These are phyloP conservation scores for Pseudocercospora fuligena DNA, from an alignment of 2,329 filamentous ascomycete genomes.

Conservation along the genomic window DNA sequence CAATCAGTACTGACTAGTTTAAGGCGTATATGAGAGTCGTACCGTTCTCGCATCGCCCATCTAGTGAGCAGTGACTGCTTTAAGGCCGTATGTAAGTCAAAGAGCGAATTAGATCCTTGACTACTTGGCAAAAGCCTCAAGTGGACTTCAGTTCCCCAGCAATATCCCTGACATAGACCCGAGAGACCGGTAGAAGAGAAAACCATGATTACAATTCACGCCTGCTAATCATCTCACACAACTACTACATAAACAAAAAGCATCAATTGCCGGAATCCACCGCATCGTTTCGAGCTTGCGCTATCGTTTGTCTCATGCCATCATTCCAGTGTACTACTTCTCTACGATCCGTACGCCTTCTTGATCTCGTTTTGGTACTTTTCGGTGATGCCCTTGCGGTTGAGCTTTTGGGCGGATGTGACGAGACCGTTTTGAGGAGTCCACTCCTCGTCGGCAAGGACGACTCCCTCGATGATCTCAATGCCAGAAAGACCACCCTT, in stretches of 20 bases:
- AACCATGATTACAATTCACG: slow-evolving; percentile 1
- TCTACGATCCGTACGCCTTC: slow-evolving; percentile 47
- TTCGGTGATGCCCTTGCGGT: slow-evolving; percentile 55
- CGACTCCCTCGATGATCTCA: slow-evolving; percentile 76
- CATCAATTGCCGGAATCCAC: not conserved
- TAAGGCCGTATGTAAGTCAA: too few species aligned
- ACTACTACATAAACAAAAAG: slow-evolving; percentile 1
- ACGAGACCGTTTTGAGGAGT: slow-evolving; percentile 72
- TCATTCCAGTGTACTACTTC: not conserved
- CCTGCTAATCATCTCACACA: slow-evolving; percentile 1
- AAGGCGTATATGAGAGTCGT: too few species aligned
- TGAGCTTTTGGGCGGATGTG: slow-evolving; percentile 59
- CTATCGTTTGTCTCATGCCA: not conserved
- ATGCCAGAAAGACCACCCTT: slow-evolving; percentile 70
- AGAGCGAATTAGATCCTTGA: not conserved
- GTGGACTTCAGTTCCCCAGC: not conserved
- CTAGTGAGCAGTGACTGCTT: not conserved
- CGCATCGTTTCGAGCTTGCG: not conserved
- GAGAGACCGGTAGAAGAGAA: not conserved
- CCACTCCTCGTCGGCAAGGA: slow-evolving; percentile 85
- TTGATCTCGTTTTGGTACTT: slow-evolving; percentile 59
- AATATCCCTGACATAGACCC: not conserved
- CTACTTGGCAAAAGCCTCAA: not conserved
- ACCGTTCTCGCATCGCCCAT: too few species aligned
- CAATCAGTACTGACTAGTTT: too few species aligned